A percentile compares a stretch with the other conserved stretches of the same genome.
Conservation (phyloP, 495 filamentous ascomycete species). For the Daldinia caldariorum region DNA sequence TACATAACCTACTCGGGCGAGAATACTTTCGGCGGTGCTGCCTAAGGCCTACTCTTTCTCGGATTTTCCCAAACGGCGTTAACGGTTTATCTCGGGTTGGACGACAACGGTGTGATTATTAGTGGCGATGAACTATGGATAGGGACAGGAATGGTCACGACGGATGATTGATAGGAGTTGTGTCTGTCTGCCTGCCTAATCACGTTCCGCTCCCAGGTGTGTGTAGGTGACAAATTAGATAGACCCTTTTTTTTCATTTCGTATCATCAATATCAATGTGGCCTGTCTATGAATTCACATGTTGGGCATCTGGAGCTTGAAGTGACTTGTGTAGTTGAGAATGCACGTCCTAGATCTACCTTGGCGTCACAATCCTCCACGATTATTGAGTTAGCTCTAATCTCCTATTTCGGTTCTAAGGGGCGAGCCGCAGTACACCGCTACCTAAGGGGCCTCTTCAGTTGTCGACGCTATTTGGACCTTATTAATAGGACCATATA, state of each 20-base stretch:
- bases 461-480: too few species aligned
- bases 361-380: not conserved
- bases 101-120: slow-evolving; percentile 40
- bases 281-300: slow-evolving; percentile 20
- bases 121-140: slow-evolving; percentile 37
- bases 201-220: slow-evolving; percentile 19
- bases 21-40: slow-evolving; percentile 89
- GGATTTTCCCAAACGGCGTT: slow-evolving; percentile 35
- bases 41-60: slow-evolving; percentile 23
- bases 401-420: too few species aligned
- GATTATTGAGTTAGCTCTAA: not conserved
- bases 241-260: slow-evolving; percentile 26
- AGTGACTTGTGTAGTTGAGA: not conserved
- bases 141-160: slow-evolving; percentile 29
- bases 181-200: slow-evolving; percentile 24
- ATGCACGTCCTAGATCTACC: not conserved
- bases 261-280: slow-evolving; percentile 37
- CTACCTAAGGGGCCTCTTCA: too few species aligned
- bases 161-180: slow-evolving; percentile 27
- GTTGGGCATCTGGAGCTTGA: not conserved
- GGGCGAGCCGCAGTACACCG: too few species aligned
- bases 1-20: slow-evolving; percentile 93
- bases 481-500: too few species aligned
- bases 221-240: slow-evolving; percentile 37
- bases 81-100: slow-evolving; percentile 37